Evolutionary conservation across 805 yeast species (phyloP).

Genomic region (Barnettozyma salicaria): DNA sequence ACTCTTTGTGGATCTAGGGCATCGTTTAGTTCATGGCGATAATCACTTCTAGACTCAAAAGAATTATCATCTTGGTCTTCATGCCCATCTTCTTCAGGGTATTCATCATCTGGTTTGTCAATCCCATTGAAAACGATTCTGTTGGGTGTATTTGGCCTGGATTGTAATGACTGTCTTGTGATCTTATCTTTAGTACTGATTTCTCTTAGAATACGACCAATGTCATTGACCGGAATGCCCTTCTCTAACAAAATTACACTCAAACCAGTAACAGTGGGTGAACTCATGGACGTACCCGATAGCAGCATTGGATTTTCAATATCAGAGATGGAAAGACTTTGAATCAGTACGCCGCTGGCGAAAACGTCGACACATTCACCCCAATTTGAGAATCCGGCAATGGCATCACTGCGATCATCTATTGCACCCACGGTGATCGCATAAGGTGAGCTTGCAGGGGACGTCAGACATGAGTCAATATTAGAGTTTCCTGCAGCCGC

Average conservation of each 20-base stretch:
- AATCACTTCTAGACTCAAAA: background rate
- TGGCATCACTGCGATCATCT: constrained; percentile 61
- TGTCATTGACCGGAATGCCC: constrained; percentile 40
- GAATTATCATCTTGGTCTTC: background rate
- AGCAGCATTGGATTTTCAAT: constrained; percentile 26
- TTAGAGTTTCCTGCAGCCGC: constrained; percentile 87
- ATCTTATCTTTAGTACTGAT: constrained; percentile 44
- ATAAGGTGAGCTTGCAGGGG: constrained; percentile 73
- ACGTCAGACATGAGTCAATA: constrained; percentile 71
- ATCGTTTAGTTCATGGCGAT: background rate
- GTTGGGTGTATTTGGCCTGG: constrained; percentile 57
- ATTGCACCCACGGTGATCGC: constrained; percentile 87
- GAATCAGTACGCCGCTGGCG: constrained; percentile 72
- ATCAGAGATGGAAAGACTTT: constrained; percentile 41
- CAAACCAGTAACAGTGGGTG: constrained; percentile 69
- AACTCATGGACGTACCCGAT: constrained; percentile 80
- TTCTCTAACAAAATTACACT: constrained; percentile 48
- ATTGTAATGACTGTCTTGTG: constrained; percentile 38
- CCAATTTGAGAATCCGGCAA: constrained; percentile 86
- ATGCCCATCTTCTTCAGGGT: constrained; percentile 16
- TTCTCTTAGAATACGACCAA: constrained; percentile 38
- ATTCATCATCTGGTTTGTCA: constrained; percentile 27
- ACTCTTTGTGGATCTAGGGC: constrained; percentile 7
- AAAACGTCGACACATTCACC: constrained; percentile 86
- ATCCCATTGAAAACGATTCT: constrained; percentile 40